These are phyloP conservation scores for Rosa multiflora DNA, from an alignment of 306 rosid genomes.

Conservation along the genomic window DNA sequence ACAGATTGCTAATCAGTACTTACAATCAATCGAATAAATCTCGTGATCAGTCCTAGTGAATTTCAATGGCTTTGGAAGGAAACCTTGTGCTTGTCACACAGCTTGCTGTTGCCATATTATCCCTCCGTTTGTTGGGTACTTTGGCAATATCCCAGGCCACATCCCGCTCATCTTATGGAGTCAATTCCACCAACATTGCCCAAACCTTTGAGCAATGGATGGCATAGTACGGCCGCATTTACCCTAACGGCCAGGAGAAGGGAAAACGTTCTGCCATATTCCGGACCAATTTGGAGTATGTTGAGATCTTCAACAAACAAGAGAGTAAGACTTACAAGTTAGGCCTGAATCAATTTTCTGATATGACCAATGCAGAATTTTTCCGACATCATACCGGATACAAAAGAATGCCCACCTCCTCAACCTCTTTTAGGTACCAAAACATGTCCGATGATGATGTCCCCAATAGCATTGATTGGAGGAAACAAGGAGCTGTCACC, in stretches of 20 bases:
- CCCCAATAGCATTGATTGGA: slow-evolving; percentile 37
- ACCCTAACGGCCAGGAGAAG: slow-evolving; percentile 24
- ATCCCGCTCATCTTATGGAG: slow-evolving; percentile 4
- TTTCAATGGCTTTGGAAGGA: neutral
- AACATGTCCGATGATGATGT: neutral
- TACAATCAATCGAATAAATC: neutral
- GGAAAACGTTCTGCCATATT: slow-evolving; percentile 30
- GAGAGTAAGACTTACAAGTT: slow-evolving; percentile 27
- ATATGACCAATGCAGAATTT: slow-evolving; percentile 31
- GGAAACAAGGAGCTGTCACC: slow-evolving; percentile 38
- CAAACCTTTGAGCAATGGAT: slow-evolving; percentile 35
- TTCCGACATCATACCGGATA: slow-evolving; percentile 11
- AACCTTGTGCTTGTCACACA: neutral
- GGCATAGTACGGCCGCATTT: slow-evolving; percentile 20
- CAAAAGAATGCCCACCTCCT: neutral
- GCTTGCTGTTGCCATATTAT: neutral
- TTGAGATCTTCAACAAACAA: slow-evolving; percentile 23
- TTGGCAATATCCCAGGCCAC: slow-evolving; percentile 9
- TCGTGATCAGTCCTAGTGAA: neutral
- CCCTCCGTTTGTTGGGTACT: slow-evolving; percentile 3
- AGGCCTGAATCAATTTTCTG: slow-evolving; percentile 26
- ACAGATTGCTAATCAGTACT: neutral
- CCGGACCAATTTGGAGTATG: slow-evolving; percentile 26
- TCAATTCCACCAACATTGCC: neutral
- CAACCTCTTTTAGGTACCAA: slow-evolving; percentile 29